phyloP scores from a whole-genome alignment of 768 basidiomycete species.

The Solioccasus polychromus region DNA sequence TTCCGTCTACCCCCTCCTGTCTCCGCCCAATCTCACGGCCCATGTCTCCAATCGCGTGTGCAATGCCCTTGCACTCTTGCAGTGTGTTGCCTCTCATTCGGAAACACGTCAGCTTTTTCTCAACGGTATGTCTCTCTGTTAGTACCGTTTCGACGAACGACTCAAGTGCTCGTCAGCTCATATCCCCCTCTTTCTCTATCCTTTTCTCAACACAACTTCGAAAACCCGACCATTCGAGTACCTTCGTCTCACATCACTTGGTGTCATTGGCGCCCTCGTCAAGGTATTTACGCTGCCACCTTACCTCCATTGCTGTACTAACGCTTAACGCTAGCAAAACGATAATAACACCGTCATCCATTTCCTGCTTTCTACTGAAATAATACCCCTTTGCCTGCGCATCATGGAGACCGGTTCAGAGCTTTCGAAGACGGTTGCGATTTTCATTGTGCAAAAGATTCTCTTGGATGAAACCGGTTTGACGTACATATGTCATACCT shows the following conservation, averaged over 20 bases:
- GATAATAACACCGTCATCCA: conserved; percentile 99
- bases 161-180: conserved; percentile 60
- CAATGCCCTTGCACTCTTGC: conserved; percentile 94
- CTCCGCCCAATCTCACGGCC: conserved; percentile 93
- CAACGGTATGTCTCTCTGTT: conserved; percentile 55
- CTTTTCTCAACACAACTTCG: conserved; percentile 97
- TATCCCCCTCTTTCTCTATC: conserved; percentile 93
- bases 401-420: conserved; percentile 99
- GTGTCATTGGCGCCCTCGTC: conserved; percentile 97
- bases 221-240: conserved; percentile 99
- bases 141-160: not conserved
- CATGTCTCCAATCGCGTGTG: conserved; percentile 98
- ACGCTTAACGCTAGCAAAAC: conserved; percentile 72
- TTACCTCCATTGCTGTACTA: conserved; percentile 4
- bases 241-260: conserved; percentile 96
- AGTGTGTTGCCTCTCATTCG: conserved; percentile 97
- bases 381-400: conserved; percentile 96
- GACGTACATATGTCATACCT: conserved; percentile 99
- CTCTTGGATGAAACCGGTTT: conserved; percentile 95
- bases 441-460: conserved; percentile 99
- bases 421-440: conserved; percentile 97
- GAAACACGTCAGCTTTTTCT: conserved; percentile 95
- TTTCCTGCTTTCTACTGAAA: conserved; percentile 98
- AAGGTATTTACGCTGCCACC: conserved; percentile 55
- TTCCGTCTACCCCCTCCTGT: conserved; percentile 93